Evolutionary conservation across 2,329 filamentous ascomycete species (phyloP).

Genomic region (Colletotrichum graminicola): DNA sequence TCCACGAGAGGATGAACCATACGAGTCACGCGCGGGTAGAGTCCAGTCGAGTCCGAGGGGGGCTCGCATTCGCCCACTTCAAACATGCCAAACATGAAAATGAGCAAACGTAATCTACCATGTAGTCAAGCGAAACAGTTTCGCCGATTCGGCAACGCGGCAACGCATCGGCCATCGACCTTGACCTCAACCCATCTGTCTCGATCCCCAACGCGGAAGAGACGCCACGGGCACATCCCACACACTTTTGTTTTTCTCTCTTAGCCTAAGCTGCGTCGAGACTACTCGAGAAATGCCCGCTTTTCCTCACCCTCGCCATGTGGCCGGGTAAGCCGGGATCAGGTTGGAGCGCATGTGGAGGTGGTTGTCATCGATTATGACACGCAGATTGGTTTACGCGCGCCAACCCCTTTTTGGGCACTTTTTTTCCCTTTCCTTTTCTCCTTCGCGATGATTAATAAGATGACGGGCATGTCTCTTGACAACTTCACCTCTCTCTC

Average conservation of each 20-base stretch:
- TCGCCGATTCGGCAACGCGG: constrained; percentile 36
- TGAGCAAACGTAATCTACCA: not conserved
- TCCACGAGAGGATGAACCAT: no score
- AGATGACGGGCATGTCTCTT: no score
- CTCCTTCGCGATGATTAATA: not conserved
- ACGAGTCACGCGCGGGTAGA: no score
- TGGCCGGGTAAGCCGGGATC: constrained; percentile 15
- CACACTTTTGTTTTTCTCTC: not conserved
- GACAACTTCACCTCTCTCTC: not conserved
- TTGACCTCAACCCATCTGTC: not conserved
- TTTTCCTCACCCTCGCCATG: constrained; percentile 15
- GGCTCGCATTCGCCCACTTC: constrained; percentile 2
- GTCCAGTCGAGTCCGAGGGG: constrained; percentile 15
- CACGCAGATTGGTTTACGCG: constrained; percentile 23
- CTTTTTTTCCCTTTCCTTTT: not conserved
- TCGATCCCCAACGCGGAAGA: not conserved
- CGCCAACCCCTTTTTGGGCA: not conserved
- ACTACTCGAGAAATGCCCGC: constrained; percentile 5
- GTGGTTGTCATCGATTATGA: constrained; percentile 32
- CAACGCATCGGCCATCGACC: constrained; percentile 8
- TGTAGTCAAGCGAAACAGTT: not conserved
- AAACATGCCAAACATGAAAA: not conserved
- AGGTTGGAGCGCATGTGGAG: constrained; percentile 35
- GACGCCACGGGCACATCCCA: not conserved
- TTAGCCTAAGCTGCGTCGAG: constrained; percentile 18